Base-by-base conservation (phyloP, 768 basidiomycete genomes). In the Infundibulicybe gibba region DNA sequence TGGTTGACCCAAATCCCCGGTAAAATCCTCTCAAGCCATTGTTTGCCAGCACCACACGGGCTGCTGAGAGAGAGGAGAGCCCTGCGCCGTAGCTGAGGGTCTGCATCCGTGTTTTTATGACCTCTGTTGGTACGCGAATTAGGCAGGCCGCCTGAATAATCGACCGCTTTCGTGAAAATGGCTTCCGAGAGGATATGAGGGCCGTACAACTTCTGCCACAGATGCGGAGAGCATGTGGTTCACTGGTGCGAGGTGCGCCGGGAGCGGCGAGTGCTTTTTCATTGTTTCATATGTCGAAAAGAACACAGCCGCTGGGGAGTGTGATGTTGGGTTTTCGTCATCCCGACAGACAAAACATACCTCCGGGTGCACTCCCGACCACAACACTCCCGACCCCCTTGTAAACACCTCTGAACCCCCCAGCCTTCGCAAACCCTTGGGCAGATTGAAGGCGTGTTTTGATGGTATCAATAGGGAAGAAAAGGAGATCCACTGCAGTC, bases 381-480 rank as follows among this genome's bases (percentile, higher is more conserved):
- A 91, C 81, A 6, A 97, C 94, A 61, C 93, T 95, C 20, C 94
- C 94, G 5, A 99, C 71, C 6, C 95, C 95, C 54, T 88, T 87
- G 69, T 99, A 99, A 5, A 98, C 79, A 8, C 92, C 93, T 43
- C 67, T 80, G 64, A 97, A 90, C 0, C 94, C 97, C 13, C 95
- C 95, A 2, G 92, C 85, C 21, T 72, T 69, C 39, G 80, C 61
- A 63, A 99, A 97, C 14, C 95, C 97, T 58, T 90, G 84, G 2
- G 82, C 63, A 5, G 93, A 87, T 58, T 99, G 95, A 31, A 97
- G 75, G 41, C 95, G 85, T 33, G 97, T 98, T 69, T 99, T 99
- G 62, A 98, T 67, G 1, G 95, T 97, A 69, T 99, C 95, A 48
- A 99, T 83, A 1, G 95, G 95, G 64, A 93, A 99, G 71, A 99